Evolutionary conservation across 768 basidiomycete genomes (phyloP).

Genomic region (Pisolithus marmoratus): DNA sequence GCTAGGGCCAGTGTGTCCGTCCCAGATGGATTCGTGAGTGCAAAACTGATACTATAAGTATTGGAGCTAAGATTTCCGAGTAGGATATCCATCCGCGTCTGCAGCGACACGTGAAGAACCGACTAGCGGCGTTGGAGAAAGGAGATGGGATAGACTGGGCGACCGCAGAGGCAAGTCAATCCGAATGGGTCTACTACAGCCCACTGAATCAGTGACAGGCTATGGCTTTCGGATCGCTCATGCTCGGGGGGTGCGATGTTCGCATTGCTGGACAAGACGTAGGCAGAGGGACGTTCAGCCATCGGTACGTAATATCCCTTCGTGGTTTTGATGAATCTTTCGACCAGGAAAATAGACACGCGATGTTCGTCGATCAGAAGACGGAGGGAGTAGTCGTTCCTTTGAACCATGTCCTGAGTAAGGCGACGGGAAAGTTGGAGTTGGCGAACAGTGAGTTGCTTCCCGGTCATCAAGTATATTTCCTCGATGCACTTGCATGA

Average conservation of each 20-base stretch:
- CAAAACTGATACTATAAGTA: not conserved
- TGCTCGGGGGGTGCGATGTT: slow-evolving; percentile 77
- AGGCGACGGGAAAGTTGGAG: slow-evolving; percentile 64
- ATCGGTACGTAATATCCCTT: slow-evolving; percentile 38
- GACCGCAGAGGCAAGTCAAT: slow-evolving; percentile 66
- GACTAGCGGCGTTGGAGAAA: slow-evolving; percentile 61
- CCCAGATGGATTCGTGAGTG: slow-evolving; percentile 59
- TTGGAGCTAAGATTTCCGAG: not conserved
- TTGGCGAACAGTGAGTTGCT: slow-evolving; percentile 75
- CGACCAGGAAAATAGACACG: slow-evolving; percentile 45
- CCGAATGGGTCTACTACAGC: not conserved
- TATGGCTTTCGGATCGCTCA: slow-evolving; percentile 80
- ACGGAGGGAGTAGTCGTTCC: slow-evolving; percentile 78
- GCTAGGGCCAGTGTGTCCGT: slow-evolving; percentile 64
- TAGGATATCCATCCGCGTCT: slow-evolving; percentile 79
- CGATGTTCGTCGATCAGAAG: slow-evolving; percentile 87
- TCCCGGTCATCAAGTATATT: not conserved
- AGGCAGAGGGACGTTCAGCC: slow-evolving; percentile 85
- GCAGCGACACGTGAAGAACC: slow-evolving; percentile 71
- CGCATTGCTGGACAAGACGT: slow-evolving; percentile 93
- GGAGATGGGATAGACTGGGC: slow-evolving; percentile 83
- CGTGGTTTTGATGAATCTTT: not conserved
- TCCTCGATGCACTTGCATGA: not conserved
- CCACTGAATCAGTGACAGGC: slow-evolving; percentile 40
- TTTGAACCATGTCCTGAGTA: slow-evolving; percentile 58